These are phyloP conservation scores for Teratosphaeria epicoccoides DNA, from an alignment of 2,329 filamentous ascomycete genomes.

Conservation along the genomic window DNA sequence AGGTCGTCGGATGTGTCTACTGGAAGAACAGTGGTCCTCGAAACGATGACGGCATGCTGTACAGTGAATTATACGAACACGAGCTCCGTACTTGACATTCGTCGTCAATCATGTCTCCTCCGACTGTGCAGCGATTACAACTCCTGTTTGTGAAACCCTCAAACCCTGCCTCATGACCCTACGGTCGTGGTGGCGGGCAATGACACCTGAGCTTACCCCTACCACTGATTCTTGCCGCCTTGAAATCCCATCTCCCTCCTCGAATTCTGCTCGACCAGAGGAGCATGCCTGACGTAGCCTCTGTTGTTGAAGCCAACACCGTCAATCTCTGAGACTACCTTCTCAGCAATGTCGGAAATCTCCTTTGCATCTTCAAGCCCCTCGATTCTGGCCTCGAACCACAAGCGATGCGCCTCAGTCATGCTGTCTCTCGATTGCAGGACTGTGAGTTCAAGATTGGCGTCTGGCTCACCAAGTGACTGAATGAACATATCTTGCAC, in stretches of 20 bases:
- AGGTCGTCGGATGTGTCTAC: too few relatives aligned
- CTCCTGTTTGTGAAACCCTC: background rate
- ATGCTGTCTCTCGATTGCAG: background rate
- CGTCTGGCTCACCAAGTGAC: background rate
- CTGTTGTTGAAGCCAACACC: slow-evolving; percentile 11
- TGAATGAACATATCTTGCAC: slow-evolving; percentile 2
- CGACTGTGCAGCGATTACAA: too few relatives aligned
- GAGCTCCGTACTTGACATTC: too few relatives aligned
- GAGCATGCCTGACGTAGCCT: background rate
- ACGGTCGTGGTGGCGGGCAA: too few relatives aligned
- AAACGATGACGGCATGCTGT: too few relatives aligned
- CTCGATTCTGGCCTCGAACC: slow-evolving; percentile 14
- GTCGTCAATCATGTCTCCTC: too few relatives aligned
- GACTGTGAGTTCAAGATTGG: slow-evolving; percentile 6
- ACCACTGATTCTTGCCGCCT: background rate
- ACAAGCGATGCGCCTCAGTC: slow-evolving; percentile 6
- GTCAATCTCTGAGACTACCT: slow-evolving; percentile 12
- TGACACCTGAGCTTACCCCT: background rate
- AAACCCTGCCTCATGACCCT: too few relatives aligned
- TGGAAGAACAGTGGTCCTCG: too few relatives aligned
- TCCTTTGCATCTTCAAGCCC: slow-evolving; percentile 2
- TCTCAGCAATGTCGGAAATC: slow-evolving; percentile 5
- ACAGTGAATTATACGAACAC: too few relatives aligned
- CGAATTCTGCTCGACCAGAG: background rate
- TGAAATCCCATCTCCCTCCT: background rate